Evolutionary conservation across 176 grass and related monocot species (phyloP), one percentile per base, ranked within the genome.

Genomic region (Canna indica): DNA sequence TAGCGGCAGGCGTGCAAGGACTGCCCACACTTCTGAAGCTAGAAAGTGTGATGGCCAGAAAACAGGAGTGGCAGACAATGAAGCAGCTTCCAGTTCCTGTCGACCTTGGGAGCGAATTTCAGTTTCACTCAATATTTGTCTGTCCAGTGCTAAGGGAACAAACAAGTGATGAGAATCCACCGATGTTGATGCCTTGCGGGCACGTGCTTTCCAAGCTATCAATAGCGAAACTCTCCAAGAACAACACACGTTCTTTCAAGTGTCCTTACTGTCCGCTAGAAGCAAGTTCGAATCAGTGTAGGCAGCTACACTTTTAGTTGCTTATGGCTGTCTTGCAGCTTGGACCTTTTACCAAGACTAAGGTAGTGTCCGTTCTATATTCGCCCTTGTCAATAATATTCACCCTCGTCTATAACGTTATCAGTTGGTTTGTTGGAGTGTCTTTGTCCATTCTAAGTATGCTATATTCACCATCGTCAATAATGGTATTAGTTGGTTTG

Each of bases 121-220:
- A 93, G 64, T 99, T 86, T 42, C 94, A 99, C 60, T 93, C 94
- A 0, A 87, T 99, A 12, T 99, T 99, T 38, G 84, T 99, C 42
- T 99, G 94, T 58, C 94, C 94, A 0, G 94, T 99, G 69, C 82
- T 93, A 5, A 80, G 84, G 22, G 95, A 99, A 54, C 95, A 93
- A 69, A 82, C 75, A 12, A 87, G 79, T 0, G 95, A 99, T 1
- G 95, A 99, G 61, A 99, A 99, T 69, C 95, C 95, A 8, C 90
- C 95, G 0, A 99, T 99, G 90, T 67, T 92, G 75, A 94, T 99
- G 82, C 95, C 95, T 0, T 99, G 95, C 2, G 95, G 90, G 13
- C 95, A 99, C 0, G 90, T 90, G 0, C 80, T 99, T 29, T 93
- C 89, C 2, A 90, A 90, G 82, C 95, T 94, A 31, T 93, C 89